Evolutionary conservation across 495 filamentous ascomycete species (phyloP).

Genomic region (Hyphodiscus hymeniophilus): DNA sequence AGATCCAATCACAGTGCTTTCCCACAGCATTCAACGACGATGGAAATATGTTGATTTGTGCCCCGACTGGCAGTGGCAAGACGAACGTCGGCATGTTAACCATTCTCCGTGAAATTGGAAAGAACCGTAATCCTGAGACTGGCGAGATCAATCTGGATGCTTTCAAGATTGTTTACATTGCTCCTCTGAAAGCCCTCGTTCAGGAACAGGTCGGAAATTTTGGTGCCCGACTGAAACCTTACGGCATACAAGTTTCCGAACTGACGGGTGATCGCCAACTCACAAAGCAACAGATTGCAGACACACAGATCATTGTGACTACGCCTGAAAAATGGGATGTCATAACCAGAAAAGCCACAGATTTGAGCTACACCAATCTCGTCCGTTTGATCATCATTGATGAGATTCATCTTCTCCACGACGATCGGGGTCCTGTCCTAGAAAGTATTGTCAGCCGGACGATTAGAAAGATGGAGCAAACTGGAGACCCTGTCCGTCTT

Average conservation of each 20-base stretch:
- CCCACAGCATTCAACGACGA: slow-evolving; percentile 89
- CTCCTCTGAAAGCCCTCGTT: slow-evolving; percentile 87
- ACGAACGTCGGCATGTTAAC: slow-evolving; percentile 98
- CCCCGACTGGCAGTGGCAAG: slow-evolving; percentile 94
- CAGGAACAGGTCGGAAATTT: slow-evolving; percentile 98
- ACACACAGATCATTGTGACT: slow-evolving; percentile 97
- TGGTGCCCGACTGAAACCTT: slow-evolving; percentile 80
- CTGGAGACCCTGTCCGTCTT: slow-evolving; percentile 81
- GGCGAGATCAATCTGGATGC: slow-evolving; percentile 90
- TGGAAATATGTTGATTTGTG: slow-evolving; percentile 95
- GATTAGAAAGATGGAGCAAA: slow-evolving; percentile 86
- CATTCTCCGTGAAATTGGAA: slow-evolving; percentile 93
- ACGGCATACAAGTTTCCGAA: slow-evolving; percentile 87
- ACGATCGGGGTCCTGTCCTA: slow-evolving; percentile 92
- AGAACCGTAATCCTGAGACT: slow-evolving; percentile 76
- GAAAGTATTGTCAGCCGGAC: slow-evolving; percentile 96
- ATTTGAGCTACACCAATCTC: slow-evolving; percentile 93
- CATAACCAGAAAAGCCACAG: slow-evolving; percentile 95
- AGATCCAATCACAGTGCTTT: slow-evolving; percentile 89
- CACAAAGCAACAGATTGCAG: slow-evolving; percentile 95
- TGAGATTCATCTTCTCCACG: slow-evolving; percentile 95
- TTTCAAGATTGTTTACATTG: slow-evolving; percentile 97
- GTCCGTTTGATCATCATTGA: slow-evolving; percentile 94
- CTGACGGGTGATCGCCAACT: slow-evolving; percentile 96
- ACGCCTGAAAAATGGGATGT: slow-evolving; percentile 99